These are phyloP conservation scores for Cenchrus purpureus DNA, from an alignment of 176 grass and related monocot genomes.

Conservation along the genomic window DNA sequence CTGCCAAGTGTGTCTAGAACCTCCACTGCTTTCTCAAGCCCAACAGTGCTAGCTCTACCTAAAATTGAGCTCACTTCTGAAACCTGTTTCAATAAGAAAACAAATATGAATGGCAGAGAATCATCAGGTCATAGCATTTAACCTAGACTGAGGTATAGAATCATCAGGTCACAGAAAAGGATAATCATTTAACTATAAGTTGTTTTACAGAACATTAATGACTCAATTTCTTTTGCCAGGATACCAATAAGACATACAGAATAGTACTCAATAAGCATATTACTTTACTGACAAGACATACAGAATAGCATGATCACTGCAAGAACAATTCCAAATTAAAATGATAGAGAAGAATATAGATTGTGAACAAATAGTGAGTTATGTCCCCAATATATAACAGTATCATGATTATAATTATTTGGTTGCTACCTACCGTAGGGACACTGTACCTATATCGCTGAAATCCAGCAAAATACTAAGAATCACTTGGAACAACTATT, in stretches of 20 bases:
- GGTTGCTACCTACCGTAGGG: slow-evolving; percentile 7
- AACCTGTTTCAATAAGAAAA: slow-evolving; percentile 60
- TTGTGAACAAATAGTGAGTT: neutral
- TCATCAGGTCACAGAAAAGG: neutral
- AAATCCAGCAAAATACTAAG: slow-evolving; percentile 8
- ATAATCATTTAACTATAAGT: slow-evolving; percentile 13
- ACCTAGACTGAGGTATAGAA: neutral
- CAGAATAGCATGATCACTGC: neutral
- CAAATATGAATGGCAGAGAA: slow-evolving; percentile 28
- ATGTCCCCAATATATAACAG: neutral
- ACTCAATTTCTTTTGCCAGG: neutral
- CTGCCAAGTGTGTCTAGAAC: slow-evolving; percentile 95
- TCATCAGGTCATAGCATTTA: neutral
- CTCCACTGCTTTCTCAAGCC: slow-evolving; percentile 89
- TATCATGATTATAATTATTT: neutral
- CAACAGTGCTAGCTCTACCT: slow-evolving; percentile 76
- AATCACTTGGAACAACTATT: slow-evolving; percentile 16
- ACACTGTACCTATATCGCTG: slow-evolving; percentile 4
- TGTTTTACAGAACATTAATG: neutral
- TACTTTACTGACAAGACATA: neutral
- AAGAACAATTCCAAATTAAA: slow-evolving; percentile 10
- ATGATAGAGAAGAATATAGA: neutral
- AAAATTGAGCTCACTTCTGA: slow-evolving; percentile 84
- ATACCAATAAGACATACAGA: neutral
- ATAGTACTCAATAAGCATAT: neutral